Evolutionary conservation across 345 rosid genomes (phyloP).

Genomic region (Murraya koenigii): DNA sequence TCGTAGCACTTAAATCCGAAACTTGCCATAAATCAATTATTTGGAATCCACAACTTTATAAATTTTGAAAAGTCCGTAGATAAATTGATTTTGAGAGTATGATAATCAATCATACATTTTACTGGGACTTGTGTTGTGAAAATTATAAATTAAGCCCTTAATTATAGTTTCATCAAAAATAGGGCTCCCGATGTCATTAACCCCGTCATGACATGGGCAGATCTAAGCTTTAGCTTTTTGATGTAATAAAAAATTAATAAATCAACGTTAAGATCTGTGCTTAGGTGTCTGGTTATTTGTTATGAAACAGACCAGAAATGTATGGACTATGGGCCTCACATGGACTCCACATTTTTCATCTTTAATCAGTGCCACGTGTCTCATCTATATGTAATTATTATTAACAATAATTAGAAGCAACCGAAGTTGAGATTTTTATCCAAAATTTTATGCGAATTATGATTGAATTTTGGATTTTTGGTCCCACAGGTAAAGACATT

Average conservation of each 20-base stretch:
- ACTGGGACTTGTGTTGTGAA: background rate
- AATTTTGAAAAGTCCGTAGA: too few relatives aligned
- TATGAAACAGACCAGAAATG: background rate
- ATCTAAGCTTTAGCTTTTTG: background rate
- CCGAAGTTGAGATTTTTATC: background rate
- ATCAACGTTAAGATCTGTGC: conserved; percentile 12
- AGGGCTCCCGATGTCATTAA: background rate
- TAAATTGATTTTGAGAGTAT: too few relatives aligned
- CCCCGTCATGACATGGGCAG: background rate
- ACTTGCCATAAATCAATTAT: too few relatives aligned
- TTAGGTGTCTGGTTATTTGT: background rate
- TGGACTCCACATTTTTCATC: background rate
- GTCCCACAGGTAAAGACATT: background rate
- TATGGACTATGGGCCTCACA: background rate
- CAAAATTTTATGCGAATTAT: background rate
- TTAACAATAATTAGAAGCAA: background rate
- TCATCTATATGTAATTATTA: background rate
- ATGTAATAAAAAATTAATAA: background rate
- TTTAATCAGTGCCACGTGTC: background rate
- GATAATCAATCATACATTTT: too few relatives aligned
- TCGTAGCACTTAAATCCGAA: too few relatives aligned
- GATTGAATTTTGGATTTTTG: background rate
- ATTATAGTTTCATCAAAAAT: background rate
- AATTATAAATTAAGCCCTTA: background rate
- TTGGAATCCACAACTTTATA: too few relatives aligned